Base-by-base conservation (phyloP, 2,329 filamentous ascomycete genomes). In the Drechslera avenae region DNA sequence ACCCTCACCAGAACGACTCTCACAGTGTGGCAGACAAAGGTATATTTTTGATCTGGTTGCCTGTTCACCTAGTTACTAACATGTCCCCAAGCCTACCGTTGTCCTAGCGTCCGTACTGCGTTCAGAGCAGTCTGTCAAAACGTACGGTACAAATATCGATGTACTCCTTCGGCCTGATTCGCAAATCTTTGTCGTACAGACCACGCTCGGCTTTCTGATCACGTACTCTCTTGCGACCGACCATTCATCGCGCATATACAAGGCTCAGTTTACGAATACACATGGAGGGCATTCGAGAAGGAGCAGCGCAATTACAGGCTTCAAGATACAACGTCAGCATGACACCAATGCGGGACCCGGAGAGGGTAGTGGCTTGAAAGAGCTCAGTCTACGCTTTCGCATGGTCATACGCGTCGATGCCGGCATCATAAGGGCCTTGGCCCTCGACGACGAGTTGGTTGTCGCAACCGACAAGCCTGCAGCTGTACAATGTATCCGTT, bases 361-460 rank as follows among this genome's bases (percentile, higher is more conserved):
- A 28, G 94, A 97, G 72, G 89, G 89, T 8, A 83, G 83, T 40
- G 90, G 90, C 3, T 86, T 96, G 42, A 84, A 86, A 45, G 94
- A 99, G 74, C 85, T 96, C 48, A 96, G 88, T 64, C 82, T 99
- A 40, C 88, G 91, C 9, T 99, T 99, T 74, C 85, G 93, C 50
- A 96, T 97, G 89, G 93, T 96, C 12, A 97, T 99, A 68, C 95
- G 96, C 71, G 91, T 99, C 14, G 94, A 99, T 74, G 94, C 94
- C 2, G 94, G 94, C 2, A 97, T 99, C 63, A 86, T 87, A 61
- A 90, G 87, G 65, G 91, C 90, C 9, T 77, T 97, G 46, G 93
- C 94, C 2, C 81, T 97, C 17, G 94, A 97, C 60, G 90, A 96
- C 48, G 94, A 97, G 73, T 79, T 99, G 33, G 81, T 97, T 17